A percentile compares a stretch with the other conserved stretches of the same genome.
Evolutionary conservation across 108 stramenopile genomes (phyloP).

Genomic region (Fistulifera pelliculosa): DNA sequence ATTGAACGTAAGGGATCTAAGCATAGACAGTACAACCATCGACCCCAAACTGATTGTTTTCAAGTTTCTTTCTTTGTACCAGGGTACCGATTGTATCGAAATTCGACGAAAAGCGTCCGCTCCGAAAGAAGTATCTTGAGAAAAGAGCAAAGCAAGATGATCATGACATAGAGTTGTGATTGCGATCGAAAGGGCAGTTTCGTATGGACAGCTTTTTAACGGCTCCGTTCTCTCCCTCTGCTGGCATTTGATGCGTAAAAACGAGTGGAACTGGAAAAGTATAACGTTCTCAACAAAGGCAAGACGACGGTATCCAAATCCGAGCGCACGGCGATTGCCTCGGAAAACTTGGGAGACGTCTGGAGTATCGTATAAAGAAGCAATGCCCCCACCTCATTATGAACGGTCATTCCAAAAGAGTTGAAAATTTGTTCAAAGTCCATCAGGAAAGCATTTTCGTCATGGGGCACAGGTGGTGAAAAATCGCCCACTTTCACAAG

Average conservation of each 20-base stretch:
- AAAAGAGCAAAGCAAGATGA: constrained; percentile 76
- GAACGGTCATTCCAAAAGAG: constrained; percentile 47
- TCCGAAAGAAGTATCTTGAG: constrained; percentile 75
- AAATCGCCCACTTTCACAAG: neutral
- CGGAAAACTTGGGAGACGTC: constrained; percentile 61
- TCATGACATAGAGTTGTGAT: constrained; percentile 73
- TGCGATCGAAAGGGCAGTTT: constrained; percentile 53
- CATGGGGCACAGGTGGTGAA: too few species aligned
- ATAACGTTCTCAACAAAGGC: constrained; percentile 56
- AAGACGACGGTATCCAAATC: constrained; percentile 68
- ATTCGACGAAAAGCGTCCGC: constrained; percentile 63
- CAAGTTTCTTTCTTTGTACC: constrained; percentile 72
- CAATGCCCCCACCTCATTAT: constrained; percentile 64
- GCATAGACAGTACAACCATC: constrained; percentile 49
- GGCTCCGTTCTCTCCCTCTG: neutral
- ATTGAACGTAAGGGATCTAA: constrained; percentile 64
- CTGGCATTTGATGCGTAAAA: constrained; percentile 1
- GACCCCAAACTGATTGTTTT: constrained; percentile 63
- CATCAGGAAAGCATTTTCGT: constrained; percentile 9
- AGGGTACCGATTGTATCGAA: constrained; percentile 33
- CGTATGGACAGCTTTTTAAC: constrained; percentile 11
- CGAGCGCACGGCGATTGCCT: constrained; percentile 44
- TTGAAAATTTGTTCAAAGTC: constrained; percentile 71
- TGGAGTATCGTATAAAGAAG: constrained; percentile 64
- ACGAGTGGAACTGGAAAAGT: constrained; percentile 14